Conservation (phyloP, 345 rosid genomes). For the Acer yangbiense region DNA sequence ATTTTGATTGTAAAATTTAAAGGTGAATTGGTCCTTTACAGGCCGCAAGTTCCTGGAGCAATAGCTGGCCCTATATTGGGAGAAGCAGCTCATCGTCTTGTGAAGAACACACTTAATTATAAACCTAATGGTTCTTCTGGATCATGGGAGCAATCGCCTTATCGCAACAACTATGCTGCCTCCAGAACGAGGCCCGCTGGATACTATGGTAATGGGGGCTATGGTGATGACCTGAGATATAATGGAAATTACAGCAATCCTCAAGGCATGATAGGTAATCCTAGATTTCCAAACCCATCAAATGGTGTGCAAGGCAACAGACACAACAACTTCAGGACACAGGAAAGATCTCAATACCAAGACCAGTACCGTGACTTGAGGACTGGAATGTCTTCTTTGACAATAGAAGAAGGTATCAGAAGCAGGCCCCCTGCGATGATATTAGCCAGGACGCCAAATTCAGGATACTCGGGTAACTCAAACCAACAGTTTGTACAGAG, state of each 20-base stretch:
- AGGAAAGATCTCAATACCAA: conserved; percentile 46
- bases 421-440: conserved; percentile 25
- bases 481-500: conserved; percentile 43
- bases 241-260: conserved; percentile 45
- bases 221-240: conserved; percentile 43
- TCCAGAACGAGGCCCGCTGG: conserved; percentile 59
- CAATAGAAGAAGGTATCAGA: conserved; percentile 51
- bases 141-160: conserved; percentile 44
- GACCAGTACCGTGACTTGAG: conserved; percentile 53
- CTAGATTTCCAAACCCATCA: conserved; percentile 41
- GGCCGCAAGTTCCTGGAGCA: conserved; percentile 85
- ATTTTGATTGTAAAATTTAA: not conserved
- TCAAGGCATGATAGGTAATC: conserved; percentile 41
- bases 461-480: conserved; percentile 30
- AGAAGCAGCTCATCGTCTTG: conserved; percentile 97
- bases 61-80: conserved; percentile 73
- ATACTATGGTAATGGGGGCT: conserved; percentile 58
- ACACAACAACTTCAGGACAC: conserved; percentile 41
- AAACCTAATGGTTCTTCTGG: conserved; percentile 60
- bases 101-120: conserved; percentile 84
- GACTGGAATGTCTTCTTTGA: conserved; percentile 53
- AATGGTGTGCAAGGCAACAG: conserved; percentile 52
- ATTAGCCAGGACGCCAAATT: conserved; percentile 32
- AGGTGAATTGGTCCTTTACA: conserved; percentile 25
- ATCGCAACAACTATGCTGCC: conserved; percentile 35